Percentiles rank a stretch among this genome's conserved stretches.
Evolutionary conservation across 2,329 filamentous ascomycete genomes (phyloP).

Genomic region (Ciborinia camelliae): DNA sequence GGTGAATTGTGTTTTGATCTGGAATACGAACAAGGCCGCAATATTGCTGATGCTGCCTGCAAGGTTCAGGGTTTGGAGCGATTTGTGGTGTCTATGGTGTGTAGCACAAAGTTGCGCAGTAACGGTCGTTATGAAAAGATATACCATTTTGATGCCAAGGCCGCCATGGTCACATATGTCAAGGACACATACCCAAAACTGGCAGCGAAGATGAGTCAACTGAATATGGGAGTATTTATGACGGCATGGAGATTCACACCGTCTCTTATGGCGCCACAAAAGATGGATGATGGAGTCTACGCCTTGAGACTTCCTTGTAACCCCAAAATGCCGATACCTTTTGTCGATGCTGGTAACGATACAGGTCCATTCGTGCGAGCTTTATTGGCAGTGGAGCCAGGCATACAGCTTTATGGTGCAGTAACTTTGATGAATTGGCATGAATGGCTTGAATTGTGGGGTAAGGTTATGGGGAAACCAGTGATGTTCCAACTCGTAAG

Average conservation of each 20-base stretch:
- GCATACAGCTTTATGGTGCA: conserved; percentile 27
- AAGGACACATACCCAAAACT: conserved; percentile 32
- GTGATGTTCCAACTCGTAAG: not conserved
- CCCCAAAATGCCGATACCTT: conserved; percentile 17
- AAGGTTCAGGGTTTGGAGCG: conserved; percentile 38
- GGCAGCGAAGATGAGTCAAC: conserved; percentile 35
- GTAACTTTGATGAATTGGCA: conserved; percentile 23
- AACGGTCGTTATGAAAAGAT: conserved; percentile 30
- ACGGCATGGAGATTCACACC: conserved; percentile 24
- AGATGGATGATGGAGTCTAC: not conserved
- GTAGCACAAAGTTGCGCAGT: conserved; percentile 40
- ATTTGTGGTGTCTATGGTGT: conserved; percentile 42
- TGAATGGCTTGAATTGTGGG: conserved; percentile 25
- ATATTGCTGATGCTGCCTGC: conserved; percentile 40
- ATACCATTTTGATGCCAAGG: conserved; percentile 37
- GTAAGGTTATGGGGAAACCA: not conserved
- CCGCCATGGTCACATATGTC: conserved; percentile 37
- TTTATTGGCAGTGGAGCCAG: conserved; percentile 27
- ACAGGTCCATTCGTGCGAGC: conserved; percentile 30
- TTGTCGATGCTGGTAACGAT: conserved; percentile 24
- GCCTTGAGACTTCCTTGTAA: not conserved
- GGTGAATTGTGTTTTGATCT: conserved; percentile 32
- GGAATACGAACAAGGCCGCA: conserved; percentile 41
- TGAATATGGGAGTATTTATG: conserved; percentile 37
- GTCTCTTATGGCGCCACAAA: not conserved